A percentile compares a stretch with the other conserved stretches of the same genome.
Evolutionary conservation across 75 land plant species (phyloP).

Genomic region (Pinus tabuliformis): DNA sequence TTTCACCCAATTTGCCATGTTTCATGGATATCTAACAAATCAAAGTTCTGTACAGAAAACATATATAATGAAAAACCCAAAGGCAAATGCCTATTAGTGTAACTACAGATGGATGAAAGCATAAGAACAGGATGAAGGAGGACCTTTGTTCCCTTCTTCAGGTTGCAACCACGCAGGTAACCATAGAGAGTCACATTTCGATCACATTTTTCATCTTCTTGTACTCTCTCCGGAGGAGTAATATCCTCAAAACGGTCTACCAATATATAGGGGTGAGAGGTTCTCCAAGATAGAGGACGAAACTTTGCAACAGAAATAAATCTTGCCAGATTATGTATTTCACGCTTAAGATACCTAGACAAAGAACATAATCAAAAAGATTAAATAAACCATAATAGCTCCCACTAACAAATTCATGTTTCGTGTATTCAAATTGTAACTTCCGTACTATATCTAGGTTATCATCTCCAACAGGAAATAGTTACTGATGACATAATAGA

Average conservation of each 20-base stretch:
- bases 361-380: neutral
- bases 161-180: conserved; percentile 92
- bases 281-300: conserved; percentile 84
- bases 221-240: conserved; percentile 83
- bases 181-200: conserved; percentile 92
- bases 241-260: conserved; percentile 98
- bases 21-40: no score
- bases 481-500: neutral
- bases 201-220: conserved; percentile 77
- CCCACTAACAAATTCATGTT: neutral
- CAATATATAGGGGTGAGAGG: conserved; percentile 84
- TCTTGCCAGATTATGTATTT: conserved; percentile 92
- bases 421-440: neutral
- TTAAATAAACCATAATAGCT: conserved; percentile 1
- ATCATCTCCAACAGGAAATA: conserved; percentile 1
- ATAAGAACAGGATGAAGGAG: neutral
- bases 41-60: no score
- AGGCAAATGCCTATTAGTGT: no score
- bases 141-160: conserved; percentile 94
- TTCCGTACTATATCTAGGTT: neutral
- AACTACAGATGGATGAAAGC: no score
- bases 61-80: no score
- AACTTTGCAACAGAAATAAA: conserved; percentile 95
- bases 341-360: conserved; percentile 89
- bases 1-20: no score